phyloP scores from a whole-genome alignment of 345 rosid species.

The Brassica nigra region DNA sequence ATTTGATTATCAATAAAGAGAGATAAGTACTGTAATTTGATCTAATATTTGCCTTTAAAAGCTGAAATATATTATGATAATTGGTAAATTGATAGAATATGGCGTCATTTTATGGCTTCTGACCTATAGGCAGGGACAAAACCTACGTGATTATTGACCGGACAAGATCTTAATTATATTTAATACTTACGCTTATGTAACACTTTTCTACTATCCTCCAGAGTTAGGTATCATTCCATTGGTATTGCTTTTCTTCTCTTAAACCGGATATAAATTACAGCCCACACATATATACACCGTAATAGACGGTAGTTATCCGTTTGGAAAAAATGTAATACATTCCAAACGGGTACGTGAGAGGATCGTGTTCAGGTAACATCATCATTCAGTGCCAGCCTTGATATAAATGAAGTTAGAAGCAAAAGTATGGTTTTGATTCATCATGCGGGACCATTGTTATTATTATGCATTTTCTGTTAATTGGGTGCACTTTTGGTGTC shows the following conservation, averaged over 20 bases:
- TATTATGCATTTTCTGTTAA: background rate
- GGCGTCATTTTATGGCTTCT: slow-evolving; percentile 40
- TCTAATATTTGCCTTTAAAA: background rate
- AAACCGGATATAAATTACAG: background rate
- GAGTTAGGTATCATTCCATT: slow-evolving; percentile 22
- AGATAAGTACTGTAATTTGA: slow-evolving; percentile 13
- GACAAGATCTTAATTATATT: slow-evolving; percentile 1
- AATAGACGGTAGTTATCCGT: background rate
- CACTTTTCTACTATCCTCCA: slow-evolving; percentile 31
- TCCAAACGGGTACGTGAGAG: background rate
- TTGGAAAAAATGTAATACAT: background rate
- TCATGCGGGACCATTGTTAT: background rate
- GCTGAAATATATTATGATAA: background rate
- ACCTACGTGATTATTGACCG: slow-evolving; percentile 30
- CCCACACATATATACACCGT: background rate
- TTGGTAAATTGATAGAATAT: background rate
- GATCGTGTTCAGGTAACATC: background rate
- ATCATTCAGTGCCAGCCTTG: too few species aligned
- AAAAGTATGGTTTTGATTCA: background rate
- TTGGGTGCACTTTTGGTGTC: background rate
- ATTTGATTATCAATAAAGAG: slow-evolving; percentile 25
- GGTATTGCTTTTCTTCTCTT: background rate
- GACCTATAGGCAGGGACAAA: slow-evolving; percentile 22
- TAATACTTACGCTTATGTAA: slow-evolving; percentile 23
- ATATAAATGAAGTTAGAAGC: background rate